A percentile compares a stretch with the other conserved stretches of the same genome.
phyloP scores from a whole-genome alignment of 352 stramenopile genomes.

The Globisporangium spiculum region DNA sequence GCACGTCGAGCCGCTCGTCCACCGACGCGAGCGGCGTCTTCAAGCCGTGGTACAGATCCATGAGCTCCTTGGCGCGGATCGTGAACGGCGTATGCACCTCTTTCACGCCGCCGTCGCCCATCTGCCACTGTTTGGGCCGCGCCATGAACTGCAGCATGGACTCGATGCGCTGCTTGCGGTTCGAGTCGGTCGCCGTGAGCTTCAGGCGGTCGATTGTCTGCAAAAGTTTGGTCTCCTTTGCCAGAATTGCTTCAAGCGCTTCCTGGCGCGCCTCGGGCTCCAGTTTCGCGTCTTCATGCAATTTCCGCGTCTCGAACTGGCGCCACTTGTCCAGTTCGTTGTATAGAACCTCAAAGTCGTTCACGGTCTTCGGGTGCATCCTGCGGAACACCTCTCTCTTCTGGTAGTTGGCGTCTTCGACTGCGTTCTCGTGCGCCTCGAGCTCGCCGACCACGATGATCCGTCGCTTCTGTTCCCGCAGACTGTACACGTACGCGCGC shows the following conservation, averaged over 20 bases:
- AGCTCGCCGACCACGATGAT: slow-evolving; percentile 28
- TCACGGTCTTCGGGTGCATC: slow-evolving; percentile 82
- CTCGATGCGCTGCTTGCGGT: slow-evolving; percentile 82
- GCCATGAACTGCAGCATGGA: slow-evolving; percentile 89
- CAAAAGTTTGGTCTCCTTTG: slow-evolving; percentile 82
- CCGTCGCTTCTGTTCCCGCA: slow-evolving; percentile 39
- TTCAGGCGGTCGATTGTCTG: slow-evolving; percentile 91
- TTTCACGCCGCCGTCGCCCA: slow-evolving; percentile 87
- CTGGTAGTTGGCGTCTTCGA: slow-evolving; percentile 47
- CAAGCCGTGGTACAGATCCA: slow-evolving; percentile 84
- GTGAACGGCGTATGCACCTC: slow-evolving; percentile 90
- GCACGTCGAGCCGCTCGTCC: slow-evolving; percentile 87
- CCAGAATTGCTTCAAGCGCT: slow-evolving; percentile 58
- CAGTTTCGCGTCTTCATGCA: slow-evolving; percentile 42
- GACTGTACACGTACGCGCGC: slow-evolving; percentile 41
- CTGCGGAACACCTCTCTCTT: slow-evolving; percentile 79
- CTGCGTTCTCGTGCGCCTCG: slow-evolving; percentile 49
- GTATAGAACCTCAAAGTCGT: slow-evolving; percentile 91
- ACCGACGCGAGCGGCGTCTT: slow-evolving; percentile 48
- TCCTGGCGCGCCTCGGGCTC: slow-evolving; percentile 29
- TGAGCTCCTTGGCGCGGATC: slow-evolving; percentile 86
- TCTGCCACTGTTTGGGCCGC: slow-evolving; percentile 90
- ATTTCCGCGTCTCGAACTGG: slow-evolving; percentile 78
- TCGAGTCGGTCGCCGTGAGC: slow-evolving; percentile 68
- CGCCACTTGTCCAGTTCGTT: slow-evolving; percentile 93